Evolutionary conservation across 805 yeast genomes (phyloP).

Genomic region (Cyberlindnera bimundalis): DNA sequence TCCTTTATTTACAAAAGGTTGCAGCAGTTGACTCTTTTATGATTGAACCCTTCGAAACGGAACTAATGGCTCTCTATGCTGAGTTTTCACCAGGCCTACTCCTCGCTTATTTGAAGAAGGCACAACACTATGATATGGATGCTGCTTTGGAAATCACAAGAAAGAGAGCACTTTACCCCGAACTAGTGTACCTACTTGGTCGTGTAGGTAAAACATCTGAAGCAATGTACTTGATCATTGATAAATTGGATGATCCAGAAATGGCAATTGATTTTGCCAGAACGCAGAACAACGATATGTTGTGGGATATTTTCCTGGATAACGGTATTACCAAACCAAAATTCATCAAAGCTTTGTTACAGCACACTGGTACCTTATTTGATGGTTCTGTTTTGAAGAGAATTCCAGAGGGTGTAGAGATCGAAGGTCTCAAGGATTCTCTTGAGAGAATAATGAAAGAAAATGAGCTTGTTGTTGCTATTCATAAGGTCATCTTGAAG

Average conservation of each 20-base stretch:
- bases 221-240: constrained; percentile 75
- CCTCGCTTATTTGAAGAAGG: constrained; percentile 56
- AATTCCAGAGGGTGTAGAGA: constrained; percentile 58
- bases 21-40: constrained; percentile 51
- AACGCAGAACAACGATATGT: constrained; percentile 43
- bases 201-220: constrained; percentile 73
- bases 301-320: constrained; percentile 74
- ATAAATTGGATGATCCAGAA: constrained; percentile 72
- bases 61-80: constrained; percentile 62
- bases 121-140: constrained; percentile 63
- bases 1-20: constrained; percentile 62
- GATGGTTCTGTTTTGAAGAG: constrained; percentile 66
- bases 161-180: constrained; percentile 50
- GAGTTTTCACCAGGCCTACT: constrained; percentile 54
- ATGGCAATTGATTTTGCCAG: constrained; percentile 76
- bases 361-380: constrained; percentile 58
- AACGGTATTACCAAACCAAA: constrained; percentile 68
- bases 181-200: constrained; percentile 78
- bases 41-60: constrained; percentile 58
- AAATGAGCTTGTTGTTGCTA: constrained; percentile 50
- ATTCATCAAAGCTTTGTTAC: constrained; percentile 73
- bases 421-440: constrained; percentile 62
- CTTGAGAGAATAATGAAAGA: constrained; percentile 60
- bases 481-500: constrained; percentile 53
- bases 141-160: constrained; percentile 68